phyloP scores from a whole-genome alignment of 805 yeast species.

The Suhomyces xylopsoci region DNA sequence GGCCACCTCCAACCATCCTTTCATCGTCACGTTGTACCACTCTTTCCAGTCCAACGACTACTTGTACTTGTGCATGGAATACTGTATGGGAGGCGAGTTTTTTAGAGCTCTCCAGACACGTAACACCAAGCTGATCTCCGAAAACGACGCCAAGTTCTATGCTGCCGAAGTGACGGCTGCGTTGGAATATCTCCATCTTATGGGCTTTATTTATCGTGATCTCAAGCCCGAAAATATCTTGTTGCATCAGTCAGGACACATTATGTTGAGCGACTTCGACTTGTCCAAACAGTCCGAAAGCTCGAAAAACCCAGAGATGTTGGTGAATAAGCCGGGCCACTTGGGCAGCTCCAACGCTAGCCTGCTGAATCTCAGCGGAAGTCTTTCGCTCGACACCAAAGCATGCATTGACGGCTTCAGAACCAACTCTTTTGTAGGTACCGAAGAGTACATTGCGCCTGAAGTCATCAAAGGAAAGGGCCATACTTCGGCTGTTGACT shows the following conservation, averaged over 20 bases:
- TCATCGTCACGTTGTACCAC: slow-evolving; percentile 92
- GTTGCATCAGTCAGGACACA: slow-evolving; percentile 95
- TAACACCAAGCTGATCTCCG: slow-evolving; percentile 78
- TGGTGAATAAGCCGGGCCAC: slow-evolving; percentile 27
- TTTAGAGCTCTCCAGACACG: slow-evolving; percentile 94
- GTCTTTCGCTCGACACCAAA: slow-evolving; percentile 82
- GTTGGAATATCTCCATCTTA: slow-evolving; percentile 86
- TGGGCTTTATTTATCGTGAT: slow-evolving; percentile 97
- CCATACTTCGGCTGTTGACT: slow-evolving; percentile 96
- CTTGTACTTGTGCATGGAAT: slow-evolving; percentile 93
- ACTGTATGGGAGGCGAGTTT: slow-evolving; percentile 99
- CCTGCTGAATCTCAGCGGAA: slow-evolving; percentile 32
- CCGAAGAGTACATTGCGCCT: slow-evolving; percentile 98
- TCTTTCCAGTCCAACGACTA: slow-evolving; percentile 94
- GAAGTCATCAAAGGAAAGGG: slow-evolving; percentile 97
- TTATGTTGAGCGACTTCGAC: slow-evolving; percentile 96
- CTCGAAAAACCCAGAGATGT: slow-evolving; percentile 72
- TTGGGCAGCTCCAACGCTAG: slow-evolving; percentile 16
- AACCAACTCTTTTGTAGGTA: slow-evolving; percentile 97
- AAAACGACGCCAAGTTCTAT: slow-evolving; percentile 86
- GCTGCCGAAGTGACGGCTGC: slow-evolving; percentile 98
- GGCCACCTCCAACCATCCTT: slow-evolving; percentile 94
- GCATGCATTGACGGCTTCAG: slow-evolving; percentile 94
- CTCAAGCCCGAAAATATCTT: slow-evolving; percentile 94
- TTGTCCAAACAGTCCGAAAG: slow-evolving; percentile 83